Percentiles rank a stretch among this genome's conserved stretches.
These are phyloP conservation scores for Penicillium sp. DNA, from an alignment of 2,329 filamentous ascomycete species.

Conservation along the genomic window DNA sequence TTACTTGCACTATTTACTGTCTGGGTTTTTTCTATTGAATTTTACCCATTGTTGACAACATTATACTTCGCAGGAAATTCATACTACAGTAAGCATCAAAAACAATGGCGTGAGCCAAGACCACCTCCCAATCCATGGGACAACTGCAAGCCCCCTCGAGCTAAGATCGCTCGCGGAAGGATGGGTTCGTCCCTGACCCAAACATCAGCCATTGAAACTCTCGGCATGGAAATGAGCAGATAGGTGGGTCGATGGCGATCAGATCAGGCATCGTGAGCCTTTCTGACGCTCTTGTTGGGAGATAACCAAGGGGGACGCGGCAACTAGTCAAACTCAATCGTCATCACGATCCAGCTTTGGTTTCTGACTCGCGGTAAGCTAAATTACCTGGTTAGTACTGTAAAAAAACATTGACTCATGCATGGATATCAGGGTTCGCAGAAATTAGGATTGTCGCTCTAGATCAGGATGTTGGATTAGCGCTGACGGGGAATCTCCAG, in stretches of 20 bases:
- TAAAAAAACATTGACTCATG: background rate
- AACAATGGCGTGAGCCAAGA: background rate
- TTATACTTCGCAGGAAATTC: background rate
- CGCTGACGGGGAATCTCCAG: background rate
- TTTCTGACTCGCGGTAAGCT: background rate
- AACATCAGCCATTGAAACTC: background rate
- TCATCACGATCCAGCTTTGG: background rate
- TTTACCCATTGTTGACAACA: background rate
- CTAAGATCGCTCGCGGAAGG: background rate
- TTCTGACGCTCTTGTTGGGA: background rate
- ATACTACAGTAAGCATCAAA: background rate
- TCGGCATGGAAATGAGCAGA: background rate
- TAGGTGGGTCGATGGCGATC: constrained; percentile 1
- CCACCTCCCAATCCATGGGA: background rate
- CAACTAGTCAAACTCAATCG: constrained; percentile 7
- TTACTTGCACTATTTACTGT: background rate
- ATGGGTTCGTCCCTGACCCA: constrained; percentile 7
- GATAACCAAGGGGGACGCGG: background rate
- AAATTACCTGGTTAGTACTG: background rate
- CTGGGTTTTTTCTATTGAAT: background rate
- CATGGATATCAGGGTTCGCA: background rate
- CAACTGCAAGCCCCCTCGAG: background rate
- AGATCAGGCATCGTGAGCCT: background rate
- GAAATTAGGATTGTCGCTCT: constrained; percentile 13
- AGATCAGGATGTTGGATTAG: background rate